Percentiles rank a stretch among this genome's conserved stretches.
Conservation (phyloP, 2,329 filamentous ascomycete genomes). For the Botrytis elliptica region DNA sequence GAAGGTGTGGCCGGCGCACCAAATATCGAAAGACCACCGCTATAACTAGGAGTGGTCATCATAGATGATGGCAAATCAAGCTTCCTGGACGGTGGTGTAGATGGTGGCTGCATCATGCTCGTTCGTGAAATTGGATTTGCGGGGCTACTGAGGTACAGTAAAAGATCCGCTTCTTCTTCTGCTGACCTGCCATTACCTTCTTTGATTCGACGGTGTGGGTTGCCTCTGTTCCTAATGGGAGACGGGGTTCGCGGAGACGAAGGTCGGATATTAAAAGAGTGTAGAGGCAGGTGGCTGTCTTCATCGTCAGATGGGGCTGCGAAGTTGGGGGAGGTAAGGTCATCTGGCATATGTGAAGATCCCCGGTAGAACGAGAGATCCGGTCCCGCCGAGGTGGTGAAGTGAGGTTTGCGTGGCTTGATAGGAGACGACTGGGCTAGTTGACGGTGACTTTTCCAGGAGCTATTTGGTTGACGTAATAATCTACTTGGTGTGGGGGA, state of each 20-base stretch:
- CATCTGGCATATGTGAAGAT: slow-evolving; percentile 56
- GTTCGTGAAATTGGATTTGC: slow-evolving; percentile 58
- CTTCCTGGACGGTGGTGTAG: slow-evolving; percentile 72
- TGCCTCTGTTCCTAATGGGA: slow-evolving; percentile 56
- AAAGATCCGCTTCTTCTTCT: slow-evolving; percentile 77
- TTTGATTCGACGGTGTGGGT: slow-evolving; percentile 49
- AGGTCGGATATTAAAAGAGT: slow-evolving; percentile 72
- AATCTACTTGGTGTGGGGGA: slow-evolving; percentile 62
- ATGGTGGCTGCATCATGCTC: slow-evolving; percentile 68
- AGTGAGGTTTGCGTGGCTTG: slow-evolving; percentile 71
- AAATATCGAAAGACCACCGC: slow-evolving; percentile 64
- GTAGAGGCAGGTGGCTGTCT: slow-evolving; percentile 73
- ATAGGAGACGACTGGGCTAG: slow-evolving; percentile 85
- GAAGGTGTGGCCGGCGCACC: slow-evolving; percentile 73
- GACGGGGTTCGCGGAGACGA: slow-evolving; percentile 85
- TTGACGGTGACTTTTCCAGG: slow-evolving; percentile 76
- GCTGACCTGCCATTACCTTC: slow-evolving; percentile 58
- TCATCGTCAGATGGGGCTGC: slow-evolving; percentile 73
- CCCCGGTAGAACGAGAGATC: slow-evolving; percentile 75
- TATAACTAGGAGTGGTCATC: slow-evolving; percentile 80
- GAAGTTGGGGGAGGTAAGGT: slow-evolving; percentile 59
- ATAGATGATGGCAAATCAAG: slow-evolving; percentile 75
- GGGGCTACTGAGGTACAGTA: slow-evolving; percentile 84
- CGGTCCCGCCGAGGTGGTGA: slow-evolving; percentile 68
- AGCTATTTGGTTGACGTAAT: slow-evolving; percentile 50